Percentiles rank a stretch among this genome's conserved stretches.
These are phyloP conservation scores for Zygoascus flipseniorum DNA, from an alignment of 805 yeast species.

Conservation along the genomic window DNA sequence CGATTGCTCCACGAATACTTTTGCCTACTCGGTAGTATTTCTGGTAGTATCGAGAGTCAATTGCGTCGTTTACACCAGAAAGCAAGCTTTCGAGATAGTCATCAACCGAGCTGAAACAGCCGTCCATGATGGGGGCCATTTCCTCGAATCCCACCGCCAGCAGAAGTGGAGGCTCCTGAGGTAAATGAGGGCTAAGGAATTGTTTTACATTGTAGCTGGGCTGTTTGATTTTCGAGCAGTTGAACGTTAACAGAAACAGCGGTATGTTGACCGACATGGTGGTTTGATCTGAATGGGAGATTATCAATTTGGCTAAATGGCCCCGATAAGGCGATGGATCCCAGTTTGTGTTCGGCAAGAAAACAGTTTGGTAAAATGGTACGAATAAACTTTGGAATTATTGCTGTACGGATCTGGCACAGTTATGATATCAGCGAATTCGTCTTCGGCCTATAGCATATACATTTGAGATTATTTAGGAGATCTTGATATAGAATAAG, in stretches of 20 bases:
- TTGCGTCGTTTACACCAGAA: conserved; percentile 19
- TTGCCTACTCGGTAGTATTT: conserved; percentile 12
- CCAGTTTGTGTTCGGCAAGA: background rate
- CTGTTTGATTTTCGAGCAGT: conserved; percentile 22
- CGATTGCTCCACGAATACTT: conserved; percentile 24
- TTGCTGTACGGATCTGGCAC: too few species aligned
- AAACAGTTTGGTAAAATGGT: background rate
- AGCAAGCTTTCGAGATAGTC: conserved; percentile 21
- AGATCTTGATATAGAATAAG: too few species aligned
- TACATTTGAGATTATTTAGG: too few species aligned
- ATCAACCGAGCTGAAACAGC: conserved; percentile 20
- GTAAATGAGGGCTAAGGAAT: conserved; percentile 5
- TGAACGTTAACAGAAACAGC: conserved; percentile 21
- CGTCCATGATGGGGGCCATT: conserved; percentile 27
- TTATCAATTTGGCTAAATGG: too few species aligned
- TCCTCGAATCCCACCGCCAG: conserved; percentile 31
- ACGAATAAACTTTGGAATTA: too few species aligned
- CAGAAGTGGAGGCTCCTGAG: conserved; percentile 14
- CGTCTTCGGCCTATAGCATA: too few species aligned
- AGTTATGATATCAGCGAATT: too few species aligned
- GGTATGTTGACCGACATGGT: background rate
- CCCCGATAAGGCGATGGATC: too few species aligned
- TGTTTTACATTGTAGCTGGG: conserved; percentile 5
- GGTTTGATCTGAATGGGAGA: too few species aligned
- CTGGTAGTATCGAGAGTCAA: conserved; percentile 4